Base-by-base conservation (phyloP, 2,329 filamentous ascomycete species). In the Pyricularia grisea region DNA sequence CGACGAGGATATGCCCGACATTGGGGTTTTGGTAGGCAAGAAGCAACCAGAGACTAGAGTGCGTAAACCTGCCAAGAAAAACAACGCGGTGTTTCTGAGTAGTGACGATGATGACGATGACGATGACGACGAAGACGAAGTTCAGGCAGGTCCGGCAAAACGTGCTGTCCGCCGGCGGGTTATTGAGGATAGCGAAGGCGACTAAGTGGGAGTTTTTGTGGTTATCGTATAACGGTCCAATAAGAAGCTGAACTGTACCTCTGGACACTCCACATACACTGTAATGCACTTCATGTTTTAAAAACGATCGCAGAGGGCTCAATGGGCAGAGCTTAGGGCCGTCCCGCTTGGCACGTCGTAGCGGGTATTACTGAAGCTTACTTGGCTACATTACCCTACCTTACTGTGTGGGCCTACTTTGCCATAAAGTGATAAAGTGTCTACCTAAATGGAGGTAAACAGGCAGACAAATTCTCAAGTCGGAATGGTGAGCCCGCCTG, bases 101-200 rank as follows among this genome's bases (percentile, higher is more conserved):
- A 65, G 28, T 23, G 71, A 65, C n/a, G 66, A 68, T 20, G 69
- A 71, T n/a, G 58, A 65, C 30, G 71, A 69, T n/a, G 67, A 71
- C 28, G 68, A 70, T 14, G 36, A 65, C 25, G 71, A 71, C 20
- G 58, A 25, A 12, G 71, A 71, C 23, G 42, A 25, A 4, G 17
- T 67, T 12, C n/a, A 10, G 42, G 23, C 33, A 12, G 2, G 20
- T 4, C 69, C 42, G 33, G 2, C 50, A 42, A 71, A 42, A 65
- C n/a, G 33, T 25, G 23, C 20, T 23, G 28, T 36, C 50, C 70
- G 68, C n/a, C 69, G 67, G 58, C 69, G 64, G 11, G 31, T 67
- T n/a, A 61, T 70, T 50, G 27, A 70, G 17, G 69, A 67, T 30
- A 70, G 70, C 33, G 71, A 71, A 20, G 71, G 70, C 27, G 71